Percentiles rank a stretch among this genome's conserved stretches.
Conservation (phyloP, 352 stramenopile genomes). For the Aphanomyces stellatus region DNA sequence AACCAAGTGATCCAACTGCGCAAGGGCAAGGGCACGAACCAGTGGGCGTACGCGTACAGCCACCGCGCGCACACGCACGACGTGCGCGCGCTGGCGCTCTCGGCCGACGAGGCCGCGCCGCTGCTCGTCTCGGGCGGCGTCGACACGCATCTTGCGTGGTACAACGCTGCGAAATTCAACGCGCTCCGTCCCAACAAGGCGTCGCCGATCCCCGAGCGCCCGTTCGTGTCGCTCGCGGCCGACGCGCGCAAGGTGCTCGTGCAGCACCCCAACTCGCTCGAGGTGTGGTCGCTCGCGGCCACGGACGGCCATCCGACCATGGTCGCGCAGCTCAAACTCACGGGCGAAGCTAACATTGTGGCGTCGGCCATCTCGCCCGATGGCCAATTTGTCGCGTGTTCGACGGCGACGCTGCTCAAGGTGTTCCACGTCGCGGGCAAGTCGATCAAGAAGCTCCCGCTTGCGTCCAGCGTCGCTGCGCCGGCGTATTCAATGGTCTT, state of each 20-base stretch:
- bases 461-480: conserved; percentile 26
- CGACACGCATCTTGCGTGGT: conserved; percentile 92
- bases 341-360: conserved; percentile 64
- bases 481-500: conserved; percentile 17
- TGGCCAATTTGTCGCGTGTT: conserved; percentile 79
- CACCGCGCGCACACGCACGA: conserved; percentile 88
- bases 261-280: conserved; percentile 54
- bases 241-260: conserved; percentile 67
- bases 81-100: conserved; percentile 78
- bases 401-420: conserved; percentile 78
- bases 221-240: conserved; percentile 50
- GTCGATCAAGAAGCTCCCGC: conserved; percentile 38
- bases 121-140: conserved; percentile 88
- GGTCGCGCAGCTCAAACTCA: conserved; percentile 74
- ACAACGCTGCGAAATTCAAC: conserved; percentile 77
- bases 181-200: conserved; percentile 79
- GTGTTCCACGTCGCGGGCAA: conserved; percentile 70
- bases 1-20: conserved; percentile 86
- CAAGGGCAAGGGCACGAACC: conserved; percentile 31
- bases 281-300: conserved; percentile 59
- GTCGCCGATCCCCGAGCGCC: conserved; percentile 79
- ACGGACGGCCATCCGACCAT: conserved; percentile 34
- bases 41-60: conserved; percentile 79
- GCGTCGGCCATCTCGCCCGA: conserved; percentile 79
- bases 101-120: conserved; percentile 30